phyloP scores from a whole-genome alignment of 1,284 basidiomycete species.

The Agroathelia rolfsii region DNA sequence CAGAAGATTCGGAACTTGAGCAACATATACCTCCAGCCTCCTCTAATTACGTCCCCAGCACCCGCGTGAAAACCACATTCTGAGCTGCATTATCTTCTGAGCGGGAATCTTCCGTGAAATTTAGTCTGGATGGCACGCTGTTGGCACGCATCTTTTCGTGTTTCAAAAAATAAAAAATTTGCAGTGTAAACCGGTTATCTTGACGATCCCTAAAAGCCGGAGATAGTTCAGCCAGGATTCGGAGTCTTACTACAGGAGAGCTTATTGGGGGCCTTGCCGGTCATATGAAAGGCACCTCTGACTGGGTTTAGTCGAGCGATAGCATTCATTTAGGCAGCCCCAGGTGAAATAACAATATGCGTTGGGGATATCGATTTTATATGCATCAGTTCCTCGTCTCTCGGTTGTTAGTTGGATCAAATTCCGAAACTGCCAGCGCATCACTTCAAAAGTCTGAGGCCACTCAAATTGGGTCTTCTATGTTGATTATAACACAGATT shows the following conservation, averaged over 20 bases:
- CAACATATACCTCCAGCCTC: too few relatives aligned
- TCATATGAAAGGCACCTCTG: slow-evolving; percentile 78
- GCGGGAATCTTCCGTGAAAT: slow-evolving; percentile 74
- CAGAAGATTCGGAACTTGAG: too few relatives aligned
- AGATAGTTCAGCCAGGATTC: slow-evolving; percentile 70
- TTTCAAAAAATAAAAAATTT: slow-evolving; percentile 3
- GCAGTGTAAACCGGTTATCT: neutral
- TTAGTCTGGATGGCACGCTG: slow-evolving; percentile 71
- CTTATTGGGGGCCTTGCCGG: slow-evolving; percentile 63
- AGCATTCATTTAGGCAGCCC: slow-evolving; percentile 78
- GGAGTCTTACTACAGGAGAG: slow-evolving; percentile 70
- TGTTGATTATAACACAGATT: slow-evolving; percentile 81
- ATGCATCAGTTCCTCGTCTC: slow-evolving; percentile 8
- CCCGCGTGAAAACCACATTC: slow-evolving; percentile 65
- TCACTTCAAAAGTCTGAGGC: slow-evolving; percentile 56
- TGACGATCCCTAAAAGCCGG: slow-evolving; percentile 37
- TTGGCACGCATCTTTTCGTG: slow-evolving; percentile 67
- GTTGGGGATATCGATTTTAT: slow-evolving; percentile 81
- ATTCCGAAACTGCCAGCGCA: too few relatives aligned
- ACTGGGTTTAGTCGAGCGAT: slow-evolving; percentile 81
- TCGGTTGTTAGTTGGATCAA: too few relatives aligned
- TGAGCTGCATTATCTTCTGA: slow-evolving; percentile 50
- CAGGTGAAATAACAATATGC: slow-evolving; percentile 79
- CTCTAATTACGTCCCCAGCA: too few relatives aligned
- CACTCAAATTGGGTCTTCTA: slow-evolving; percentile 90